phyloP scores from a whole-genome alignment of 2,329 filamentous ascomycete species.

The Fusarium falciforme region DNA sequence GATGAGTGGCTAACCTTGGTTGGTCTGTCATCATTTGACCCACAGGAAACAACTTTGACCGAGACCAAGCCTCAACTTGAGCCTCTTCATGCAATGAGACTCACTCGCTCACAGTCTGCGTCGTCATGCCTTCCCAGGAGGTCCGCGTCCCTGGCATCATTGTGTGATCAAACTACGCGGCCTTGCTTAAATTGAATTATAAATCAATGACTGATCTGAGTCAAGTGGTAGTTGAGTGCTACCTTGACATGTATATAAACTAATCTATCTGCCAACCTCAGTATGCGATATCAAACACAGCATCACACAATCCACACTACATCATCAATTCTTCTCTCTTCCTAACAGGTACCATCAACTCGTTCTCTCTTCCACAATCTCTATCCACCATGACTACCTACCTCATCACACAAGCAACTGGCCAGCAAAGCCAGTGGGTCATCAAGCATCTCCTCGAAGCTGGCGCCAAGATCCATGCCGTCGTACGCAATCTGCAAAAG shows the following conservation, averaged over 20 bases:
- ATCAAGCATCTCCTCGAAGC: slow-evolving; percentile 50
- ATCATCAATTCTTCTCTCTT: neutral
- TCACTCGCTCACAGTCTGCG: neutral
- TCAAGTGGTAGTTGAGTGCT: neutral
- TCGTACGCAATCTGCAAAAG: slow-evolving; percentile 50
- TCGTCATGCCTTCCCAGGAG: neutral
- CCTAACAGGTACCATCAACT: neutral
- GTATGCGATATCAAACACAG: neutral
- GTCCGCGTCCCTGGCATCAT: neutral
- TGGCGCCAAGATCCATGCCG: slow-evolving; percentile 49
- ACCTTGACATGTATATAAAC: neutral
- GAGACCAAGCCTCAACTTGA: neutral
- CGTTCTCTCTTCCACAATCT: neutral
- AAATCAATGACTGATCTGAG: neutral
- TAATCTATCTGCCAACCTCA: neutral
- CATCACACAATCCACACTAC: neutral
- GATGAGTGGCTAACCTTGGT: neutral
- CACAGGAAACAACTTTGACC: slow-evolving; percentile 29
- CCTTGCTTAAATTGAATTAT: neutral
- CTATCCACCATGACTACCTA: slow-evolving; percentile 45
- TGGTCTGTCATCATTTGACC: slow-evolving; percentile 3
- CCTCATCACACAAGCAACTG: slow-evolving; percentile 50
- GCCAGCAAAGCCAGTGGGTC: slow-evolving; percentile 45
- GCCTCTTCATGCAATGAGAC: neutral
- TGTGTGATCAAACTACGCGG: neutral